A percentile compares a stretch with the other conserved stretches of the same genome.
Conservation (phyloP, 176 grass and related monocot species). For the Aechmea fasciata region DNA sequence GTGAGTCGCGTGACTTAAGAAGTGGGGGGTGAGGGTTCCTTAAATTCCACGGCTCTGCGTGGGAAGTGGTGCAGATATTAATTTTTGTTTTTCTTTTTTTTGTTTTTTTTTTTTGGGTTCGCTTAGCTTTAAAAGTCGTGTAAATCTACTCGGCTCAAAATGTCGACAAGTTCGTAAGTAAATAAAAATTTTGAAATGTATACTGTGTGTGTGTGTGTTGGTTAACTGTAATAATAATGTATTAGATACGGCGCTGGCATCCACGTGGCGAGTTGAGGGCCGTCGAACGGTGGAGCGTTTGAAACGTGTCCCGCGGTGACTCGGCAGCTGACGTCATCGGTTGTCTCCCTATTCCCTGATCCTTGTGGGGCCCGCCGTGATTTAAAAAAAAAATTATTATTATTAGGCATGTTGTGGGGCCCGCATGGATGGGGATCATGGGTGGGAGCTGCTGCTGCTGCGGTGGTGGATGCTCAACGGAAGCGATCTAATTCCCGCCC, state of each 20-base stretch:
- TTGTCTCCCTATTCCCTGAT: too few relatives aligned
- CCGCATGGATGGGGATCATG: conserved; percentile 8
- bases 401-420: not conserved
- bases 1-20: not conserved
- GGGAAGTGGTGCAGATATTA: not conserved
- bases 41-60: not conserved
- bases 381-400: not conserved
- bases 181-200: not conserved
- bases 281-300: not conserved
- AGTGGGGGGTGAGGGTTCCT: not conserved
- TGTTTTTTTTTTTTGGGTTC: not conserved
- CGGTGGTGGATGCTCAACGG: conserved; percentile 1
- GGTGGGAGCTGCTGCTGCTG: not conserved
- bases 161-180: not conserved
- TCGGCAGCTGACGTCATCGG: too few relatives aligned
- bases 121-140: not conserved
- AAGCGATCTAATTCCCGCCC: conserved; percentile 22
- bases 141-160: not conserved
- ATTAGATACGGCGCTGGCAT: not conserved
- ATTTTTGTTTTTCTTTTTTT: not conserved
- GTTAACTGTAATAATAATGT: too few relatives aligned
- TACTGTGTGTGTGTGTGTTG: not conserved
- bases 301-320: too few relatives aligned
- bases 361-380: conserved; percentile 13
- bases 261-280: not conserved